Evolutionary conservation across 306 rosid genomes (phyloP).

Genomic region (Fragaria vesca): DNA sequence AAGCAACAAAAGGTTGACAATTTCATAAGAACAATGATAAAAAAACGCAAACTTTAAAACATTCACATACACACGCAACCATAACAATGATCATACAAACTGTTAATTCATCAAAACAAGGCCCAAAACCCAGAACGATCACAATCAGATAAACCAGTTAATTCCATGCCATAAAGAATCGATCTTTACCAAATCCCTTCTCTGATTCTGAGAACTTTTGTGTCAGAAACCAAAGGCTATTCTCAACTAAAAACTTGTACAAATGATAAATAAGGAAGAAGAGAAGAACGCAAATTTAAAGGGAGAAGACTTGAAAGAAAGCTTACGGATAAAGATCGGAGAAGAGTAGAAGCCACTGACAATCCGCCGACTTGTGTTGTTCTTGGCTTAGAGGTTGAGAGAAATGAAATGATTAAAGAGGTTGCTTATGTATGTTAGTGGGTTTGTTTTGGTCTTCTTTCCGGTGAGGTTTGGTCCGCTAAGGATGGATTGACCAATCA

Average conservation of each 20-base stretch:
- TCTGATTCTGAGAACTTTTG: background rate
- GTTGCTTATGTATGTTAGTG: background rate
- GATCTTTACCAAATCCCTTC: background rate
- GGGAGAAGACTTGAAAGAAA: background rate
- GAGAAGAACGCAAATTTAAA: background rate
- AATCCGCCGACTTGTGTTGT: background rate
- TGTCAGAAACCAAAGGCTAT: background rate
- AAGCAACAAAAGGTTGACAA: background rate
- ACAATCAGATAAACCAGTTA: conserved; percentile 1
- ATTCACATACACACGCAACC: background rate
- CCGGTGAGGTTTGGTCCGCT: conserved; percentile 16
- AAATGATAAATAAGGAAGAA: background rate
- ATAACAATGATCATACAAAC: background rate
- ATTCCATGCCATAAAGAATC: background rate
- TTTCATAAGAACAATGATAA: background rate
- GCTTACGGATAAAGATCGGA: background rate
- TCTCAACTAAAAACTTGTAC: background rate
- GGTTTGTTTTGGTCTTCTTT: conserved; percentile 4
- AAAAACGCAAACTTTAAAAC: background rate
- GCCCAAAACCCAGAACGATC: conserved; percentile 28
- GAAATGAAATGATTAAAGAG: background rate
- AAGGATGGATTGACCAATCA: conserved; percentile 1
- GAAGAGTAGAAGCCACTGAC: conserved; percentile 2
- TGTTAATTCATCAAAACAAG: background rate
- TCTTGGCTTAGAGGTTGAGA: background rate